phyloP scores from a whole-genome alignment of 345 rosid genomes.

The Citrus glauca region DNA sequence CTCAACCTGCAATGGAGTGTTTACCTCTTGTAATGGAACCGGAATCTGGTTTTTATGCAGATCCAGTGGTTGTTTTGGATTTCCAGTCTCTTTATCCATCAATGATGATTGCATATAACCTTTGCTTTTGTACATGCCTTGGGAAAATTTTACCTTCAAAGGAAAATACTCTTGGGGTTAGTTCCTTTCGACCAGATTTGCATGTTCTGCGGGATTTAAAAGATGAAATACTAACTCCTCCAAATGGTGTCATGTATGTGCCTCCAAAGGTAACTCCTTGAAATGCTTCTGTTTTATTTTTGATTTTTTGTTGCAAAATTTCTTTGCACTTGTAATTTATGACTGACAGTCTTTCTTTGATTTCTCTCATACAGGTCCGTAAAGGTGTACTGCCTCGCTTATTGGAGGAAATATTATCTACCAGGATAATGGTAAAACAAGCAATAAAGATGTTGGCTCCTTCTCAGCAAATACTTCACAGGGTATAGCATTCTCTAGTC shows the following conservation, averaged over 20 bases:
- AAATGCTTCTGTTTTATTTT: neutral
- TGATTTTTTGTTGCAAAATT: neutral
- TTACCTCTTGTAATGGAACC: constrained; percentile 98
- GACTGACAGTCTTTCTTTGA: neutral
- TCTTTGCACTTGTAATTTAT: neutral
- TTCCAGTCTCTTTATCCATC: constrained; percentile 99
- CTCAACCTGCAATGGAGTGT: constrained; percentile 99
- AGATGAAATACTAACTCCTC: constrained; percentile 62
- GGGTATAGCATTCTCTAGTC: constrained; percentile 44
- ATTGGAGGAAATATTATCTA: constrained; percentile 87
- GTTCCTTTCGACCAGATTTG: constrained; percentile 61
- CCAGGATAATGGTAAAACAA: constrained; percentile 91
- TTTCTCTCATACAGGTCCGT: constrained; percentile 43
- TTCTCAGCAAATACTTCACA: constrained; percentile 68
- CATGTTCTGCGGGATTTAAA: constrained; percentile 47
- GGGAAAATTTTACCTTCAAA: constrained; percentile 71
- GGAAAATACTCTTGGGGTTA: constrained; percentile 73
- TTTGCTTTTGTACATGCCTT: constrained; percentile 91
- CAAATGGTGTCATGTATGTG: constrained; percentile 78
- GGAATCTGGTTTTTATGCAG: constrained; percentile 87
- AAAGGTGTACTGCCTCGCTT: constrained; percentile 85
- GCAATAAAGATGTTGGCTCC: constrained; percentile 87
- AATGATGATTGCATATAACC: constrained; percentile 93
- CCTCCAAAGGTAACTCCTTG: constrained; percentile 66
- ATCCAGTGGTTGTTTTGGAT: constrained; percentile 94